Percentiles rank a stretch among this genome's conserved stretches.
phyloP scores from a whole-genome alignment of 805 yeast genomes.

The Candida maris region DNA sequence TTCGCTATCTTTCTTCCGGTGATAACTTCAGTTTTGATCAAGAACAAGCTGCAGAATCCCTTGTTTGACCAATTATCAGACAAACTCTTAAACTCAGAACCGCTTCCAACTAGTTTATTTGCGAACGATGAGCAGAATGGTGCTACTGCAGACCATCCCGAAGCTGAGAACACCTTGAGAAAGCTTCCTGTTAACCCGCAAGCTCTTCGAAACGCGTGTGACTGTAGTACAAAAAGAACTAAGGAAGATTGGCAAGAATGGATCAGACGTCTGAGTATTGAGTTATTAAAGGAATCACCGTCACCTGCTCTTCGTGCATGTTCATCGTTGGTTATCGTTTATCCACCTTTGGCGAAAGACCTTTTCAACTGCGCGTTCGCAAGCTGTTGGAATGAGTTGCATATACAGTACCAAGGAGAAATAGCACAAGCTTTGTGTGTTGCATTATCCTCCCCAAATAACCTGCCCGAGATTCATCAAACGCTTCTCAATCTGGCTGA shows the following conservation, averaged over 20 bases:
- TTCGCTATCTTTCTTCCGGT: slow-evolving; percentile 84
- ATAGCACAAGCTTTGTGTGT: slow-evolving; percentile 78
- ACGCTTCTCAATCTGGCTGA: slow-evolving; percentile 86
- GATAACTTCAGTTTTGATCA: slow-evolving; percentile 61
- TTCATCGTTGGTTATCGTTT: slow-evolving; percentile 80
- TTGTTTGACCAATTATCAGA: slow-evolving; percentile 78
- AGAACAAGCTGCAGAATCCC: slow-evolving; percentile 62
- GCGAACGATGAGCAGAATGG: slow-evolving; percentile 49
- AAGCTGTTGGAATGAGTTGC: slow-evolving; percentile 91
- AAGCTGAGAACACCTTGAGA: slow-evolving; percentile 64
- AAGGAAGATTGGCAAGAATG: slow-evolving; percentile 98
- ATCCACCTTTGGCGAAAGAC: slow-evolving; percentile 84
- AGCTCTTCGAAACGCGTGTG: slow-evolving; percentile 82
- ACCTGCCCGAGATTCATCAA: slow-evolving; percentile 94
- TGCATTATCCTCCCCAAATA: slow-evolving; percentile 85
- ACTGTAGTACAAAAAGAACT: slow-evolving; percentile 80
- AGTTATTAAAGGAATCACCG: slow-evolving; percentile 85
- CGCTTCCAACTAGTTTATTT: slow-evolving; percentile 72
- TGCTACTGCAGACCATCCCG: slow-evolving; percentile 45
- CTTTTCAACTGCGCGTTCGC: slow-evolving; percentile 92
- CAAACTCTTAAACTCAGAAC: slow-evolving; percentile 77
- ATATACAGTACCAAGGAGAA: slow-evolving; percentile 86
- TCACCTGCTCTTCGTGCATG: slow-evolving; percentile 94
- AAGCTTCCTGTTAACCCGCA: slow-evolving; percentile 68
- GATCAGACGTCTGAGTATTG: slow-evolving; percentile 84